Base-by-base conservation (phyloP, 768 basidiomycete species). In the Leucocoprinus sp. region DNA sequence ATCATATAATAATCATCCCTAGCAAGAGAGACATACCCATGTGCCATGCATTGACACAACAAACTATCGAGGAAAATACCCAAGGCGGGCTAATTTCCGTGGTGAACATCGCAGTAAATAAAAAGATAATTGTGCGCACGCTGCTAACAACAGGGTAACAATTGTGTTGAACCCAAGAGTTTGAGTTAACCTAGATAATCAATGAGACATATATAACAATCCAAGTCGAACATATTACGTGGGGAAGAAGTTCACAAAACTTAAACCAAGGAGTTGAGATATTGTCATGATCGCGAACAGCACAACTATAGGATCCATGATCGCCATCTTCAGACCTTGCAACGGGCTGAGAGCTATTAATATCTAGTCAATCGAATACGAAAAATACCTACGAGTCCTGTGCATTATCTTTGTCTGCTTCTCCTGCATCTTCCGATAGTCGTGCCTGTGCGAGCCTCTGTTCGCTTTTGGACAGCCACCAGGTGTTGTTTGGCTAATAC, bases 401-500 rank as follows among this genome's bases (percentile, higher is more conserved):
- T 0, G 57, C 56, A n/a, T 70, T 71, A 51, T 84, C 81, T 52
- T 71, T 60, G 52, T 83, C 81, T 0, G 80, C 80, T 61, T 82
- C 80, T 1, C 80, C 79, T 7, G 74, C 77, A 54, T 83, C 80
- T 53, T 83, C 82, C 0, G 80, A 75, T 12, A 83, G 71, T 11
- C 81, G 76, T 12, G 71, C 73, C 57, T 80, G 80, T 2, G 81
- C 81, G n/a, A 84, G 65, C 22, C 68, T 71, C 15, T 68, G 66
- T 48, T 82, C 73, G 7, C 63, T 59, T 0, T 67, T 55, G 9
- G 65, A 63, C 23, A 83, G 57, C 80, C 80, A 83, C 26, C 65
- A 64, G 0, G 81, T 83, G 54, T 83, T 84, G 50, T 75, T 51
- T 2, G 77, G 78, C 78, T 82, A 34, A 26, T 45, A 3, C 8